phyloP scores from a whole-genome alignment of 495 filamentous ascomycete species.

The Xylaria castorea region DNA sequence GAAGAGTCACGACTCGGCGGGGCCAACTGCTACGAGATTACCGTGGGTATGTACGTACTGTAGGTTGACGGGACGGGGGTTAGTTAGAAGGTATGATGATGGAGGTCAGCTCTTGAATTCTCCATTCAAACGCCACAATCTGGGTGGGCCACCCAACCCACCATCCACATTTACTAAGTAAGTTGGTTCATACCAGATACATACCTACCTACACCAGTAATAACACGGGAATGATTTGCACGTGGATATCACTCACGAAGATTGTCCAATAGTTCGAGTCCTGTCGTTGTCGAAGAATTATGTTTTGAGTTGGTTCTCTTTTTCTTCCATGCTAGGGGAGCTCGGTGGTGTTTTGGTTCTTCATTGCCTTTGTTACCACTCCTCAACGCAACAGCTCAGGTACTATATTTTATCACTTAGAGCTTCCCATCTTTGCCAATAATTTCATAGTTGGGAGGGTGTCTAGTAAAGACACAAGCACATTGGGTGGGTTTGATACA shows the following conservation, averaged over 20 bases:
- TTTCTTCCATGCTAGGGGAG: not conserved
- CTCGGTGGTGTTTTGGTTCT: not conserved
- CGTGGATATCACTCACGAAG: too few species aligned
- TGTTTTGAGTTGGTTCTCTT: not conserved
- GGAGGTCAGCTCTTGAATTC: not conserved
- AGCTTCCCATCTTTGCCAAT: not conserved
- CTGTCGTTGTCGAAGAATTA: not conserved
- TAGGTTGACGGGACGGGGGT: not conserved
- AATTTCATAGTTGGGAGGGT: not conserved
- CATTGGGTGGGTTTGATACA: not conserved
- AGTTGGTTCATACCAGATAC: too few species aligned
- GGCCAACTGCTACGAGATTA: slow-evolving; percentile 19
- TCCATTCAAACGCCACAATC: not conserved
- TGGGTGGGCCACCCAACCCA: not conserved
- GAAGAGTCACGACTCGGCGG: slow-evolving; percentile 35
- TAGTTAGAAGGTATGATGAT: not conserved
- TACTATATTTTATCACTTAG: not conserved
- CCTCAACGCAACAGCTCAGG: too few species aligned
- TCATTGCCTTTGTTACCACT: too few species aligned
- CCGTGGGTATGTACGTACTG: not conserved
- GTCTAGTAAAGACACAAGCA: not conserved
- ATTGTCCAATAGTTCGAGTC: too few species aligned
- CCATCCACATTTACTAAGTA: not conserved
- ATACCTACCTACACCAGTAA: too few species aligned
- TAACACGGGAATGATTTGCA: too few species aligned